Base-by-base conservation (phyloP, 2,329 filamentous ascomycete species). In the Xylariaceae sp. region DNA sequence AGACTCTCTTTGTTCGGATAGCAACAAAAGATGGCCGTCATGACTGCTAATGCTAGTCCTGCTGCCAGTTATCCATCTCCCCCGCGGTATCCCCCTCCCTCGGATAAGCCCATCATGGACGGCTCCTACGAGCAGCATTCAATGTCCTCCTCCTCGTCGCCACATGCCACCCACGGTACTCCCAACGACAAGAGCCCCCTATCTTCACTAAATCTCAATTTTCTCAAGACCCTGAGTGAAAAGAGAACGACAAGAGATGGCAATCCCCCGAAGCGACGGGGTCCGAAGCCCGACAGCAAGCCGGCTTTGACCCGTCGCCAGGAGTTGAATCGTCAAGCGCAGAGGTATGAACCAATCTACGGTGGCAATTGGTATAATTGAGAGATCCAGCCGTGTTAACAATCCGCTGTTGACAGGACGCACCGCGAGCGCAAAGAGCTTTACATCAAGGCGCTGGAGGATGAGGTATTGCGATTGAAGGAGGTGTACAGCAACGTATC, bases 361-460 rank as follows among this genome's bases (percentile, higher is more conserved):
- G 40, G 3, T 15, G 8, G 45, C 51, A 32, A 16, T 22, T 16
- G 32, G 32, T 43, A 43, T 29, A 18, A 36, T n/a, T 45, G 2
- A 44, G 4, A 30, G 21, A 29, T 34, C 45, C 32, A 42, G 7
- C n/a, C 22, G 49, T 42, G 46, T 56, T 60, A 52, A 62, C 47
- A 40, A 26, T 47, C 45, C 21, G 54, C 47, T 7, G 15, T 2
- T 41, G 53, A 51, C 67, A 96, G 94, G 68, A 97, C 94, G 16
- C 94, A 99, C 72, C 90, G 94, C 52, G 94, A 97, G 74, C 85
- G 94, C 62, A 97, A 97, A 71, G 94, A 97, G 72, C 81, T 91
- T 64, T 97, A 97, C 70, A 95, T 96, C 76, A 95, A 95, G 71
- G 85, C 88, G 10, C 81, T 97, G 15, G 94, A 99, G 71, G 86